Evolutionary conservation across 768 basidiomycete species (phyloP).

Genomic region (Amanita pseudoporphyria): DNA sequence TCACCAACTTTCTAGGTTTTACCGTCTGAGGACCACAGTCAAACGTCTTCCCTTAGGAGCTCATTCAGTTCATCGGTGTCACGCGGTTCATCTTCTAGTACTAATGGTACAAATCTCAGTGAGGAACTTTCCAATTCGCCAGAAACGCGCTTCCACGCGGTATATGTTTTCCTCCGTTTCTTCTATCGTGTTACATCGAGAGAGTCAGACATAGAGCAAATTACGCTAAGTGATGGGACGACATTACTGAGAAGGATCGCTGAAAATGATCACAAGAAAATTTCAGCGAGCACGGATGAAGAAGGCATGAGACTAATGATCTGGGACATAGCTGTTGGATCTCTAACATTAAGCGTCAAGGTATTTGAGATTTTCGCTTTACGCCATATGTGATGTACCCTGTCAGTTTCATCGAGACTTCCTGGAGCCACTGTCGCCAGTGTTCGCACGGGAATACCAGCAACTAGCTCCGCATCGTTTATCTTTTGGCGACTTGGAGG

Average conservation of each 20-base stretch:
- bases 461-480: slow-evolving; percentile 37
- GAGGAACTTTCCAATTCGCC: slow-evolving; percentile 46
- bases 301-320: slow-evolving; percentile 26
- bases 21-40: slow-evolving; percentile 2
- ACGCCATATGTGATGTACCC: background rate
- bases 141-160: slow-evolving; percentile 60
- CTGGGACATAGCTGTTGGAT: slow-evolving; percentile 54
- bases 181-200: slow-evolving; percentile 30
- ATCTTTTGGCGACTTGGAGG: slow-evolving; percentile 45
- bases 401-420: slow-evolving; percentile 56
- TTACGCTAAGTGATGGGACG: background rate
- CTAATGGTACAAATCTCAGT: slow-evolving; percentile 22
- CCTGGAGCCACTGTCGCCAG: slow-evolving; percentile 42
- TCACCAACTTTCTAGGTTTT: slow-evolving; percentile 13
- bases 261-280: slow-evolving; percentile 1
- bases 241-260: background rate
- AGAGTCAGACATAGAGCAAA: slow-evolving; percentile 1
- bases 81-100: slow-evolving; percentile 7
- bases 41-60: background rate
- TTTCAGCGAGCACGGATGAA: slow-evolving; percentile 11
- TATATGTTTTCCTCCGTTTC: slow-evolving; percentile 49
- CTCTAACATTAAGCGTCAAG: slow-evolving; percentile 54
- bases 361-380: slow-evolving; percentile 18
- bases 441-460: slow-evolving; percentile 42
- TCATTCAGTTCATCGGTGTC: slow-evolving; percentile 11